Evolutionary conservation across 257 asterid species (phyloP).

Genomic region (Agastache rugosa): DNA sequence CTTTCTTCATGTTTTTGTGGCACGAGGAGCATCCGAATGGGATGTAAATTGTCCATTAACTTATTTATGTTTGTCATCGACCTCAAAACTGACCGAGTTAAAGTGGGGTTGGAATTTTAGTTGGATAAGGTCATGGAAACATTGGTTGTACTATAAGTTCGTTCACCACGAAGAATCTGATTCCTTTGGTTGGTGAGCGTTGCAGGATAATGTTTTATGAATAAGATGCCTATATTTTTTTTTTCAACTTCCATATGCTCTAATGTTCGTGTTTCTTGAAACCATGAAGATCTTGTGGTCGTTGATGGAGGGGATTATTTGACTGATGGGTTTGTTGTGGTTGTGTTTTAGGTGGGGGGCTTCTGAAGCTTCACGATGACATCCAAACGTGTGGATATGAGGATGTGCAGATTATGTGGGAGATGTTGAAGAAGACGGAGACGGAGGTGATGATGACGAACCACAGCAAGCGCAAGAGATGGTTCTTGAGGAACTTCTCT

Average conservation of each 20-base stretch:
- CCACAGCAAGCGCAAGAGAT: constrained; percentile 58
- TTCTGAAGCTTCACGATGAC: constrained; percentile 85
- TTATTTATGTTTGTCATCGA: neutral
- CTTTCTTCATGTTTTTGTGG: neutral
- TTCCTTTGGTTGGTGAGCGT: constrained; percentile 35
- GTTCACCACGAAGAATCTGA: constrained; percentile 33
- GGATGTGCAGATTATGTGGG: constrained; percentile 98
- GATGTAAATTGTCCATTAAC: neutral
- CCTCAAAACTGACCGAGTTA: neutral
- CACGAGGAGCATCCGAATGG: neutral
- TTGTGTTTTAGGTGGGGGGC: constrained; percentile 65
- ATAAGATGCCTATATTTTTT: no score
- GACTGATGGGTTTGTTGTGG: neutral
- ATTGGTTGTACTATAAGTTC: constrained; percentile 18
- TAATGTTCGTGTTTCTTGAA: neutral
- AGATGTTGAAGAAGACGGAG: constrained; percentile 77
- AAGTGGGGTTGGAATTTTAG: constrained; percentile 26
- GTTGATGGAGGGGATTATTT: neutral
- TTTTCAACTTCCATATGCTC: neutral
- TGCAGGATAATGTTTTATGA: no score
- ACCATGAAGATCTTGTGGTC: neutral
- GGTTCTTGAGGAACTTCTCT: constrained; percentile 60
- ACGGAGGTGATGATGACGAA: constrained; percentile 46
- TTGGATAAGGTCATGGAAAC: constrained; percentile 28
- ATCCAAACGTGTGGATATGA: constrained; percentile 93